Evolutionary conservation across 371 early-diverging fungal species (phyloP).

Genomic region (Mucor racemosus): DNA sequence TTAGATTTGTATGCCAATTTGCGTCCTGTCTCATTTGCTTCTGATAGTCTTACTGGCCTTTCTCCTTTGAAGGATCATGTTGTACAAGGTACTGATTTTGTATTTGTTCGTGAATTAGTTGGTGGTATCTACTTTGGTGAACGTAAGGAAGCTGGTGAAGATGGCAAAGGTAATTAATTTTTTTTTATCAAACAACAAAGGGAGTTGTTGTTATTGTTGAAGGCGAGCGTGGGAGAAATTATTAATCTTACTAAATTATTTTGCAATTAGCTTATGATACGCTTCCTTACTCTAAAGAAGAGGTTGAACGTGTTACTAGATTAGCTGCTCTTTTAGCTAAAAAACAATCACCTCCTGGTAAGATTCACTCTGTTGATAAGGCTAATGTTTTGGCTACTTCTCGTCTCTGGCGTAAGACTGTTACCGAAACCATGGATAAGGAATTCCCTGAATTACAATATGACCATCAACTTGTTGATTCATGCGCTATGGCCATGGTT

Average conservation of each 20-base stretch:
- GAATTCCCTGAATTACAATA: constrained; percentile 88
- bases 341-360: constrained; percentile 77
- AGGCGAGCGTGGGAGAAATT: constrained; percentile 7
- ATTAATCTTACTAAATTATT: not conserved
- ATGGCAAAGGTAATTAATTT: constrained; percentile 62
- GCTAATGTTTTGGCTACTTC: constrained; percentile 98
- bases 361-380: constrained; percentile 95
- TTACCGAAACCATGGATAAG: constrained; percentile 81
- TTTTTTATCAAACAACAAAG: not conserved
- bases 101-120: constrained; percentile 92
- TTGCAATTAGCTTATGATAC: constrained; percentile 78
- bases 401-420: constrained; percentile 93
- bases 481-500: constrained; percentile 96
- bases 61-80: constrained; percentile 92
- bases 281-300: constrained; percentile 86
- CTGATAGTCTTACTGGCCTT: constrained; percentile 76
- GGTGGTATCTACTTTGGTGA: constrained; percentile 98
- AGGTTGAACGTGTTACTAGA: constrained; percentile 92
- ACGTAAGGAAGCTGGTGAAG: constrained; percentile 82
- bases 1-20: constrained; percentile 95
- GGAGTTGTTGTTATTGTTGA: not conserved
- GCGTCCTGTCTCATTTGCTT: constrained; percentile 93
- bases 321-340: constrained; percentile 86
- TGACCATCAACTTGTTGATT: constrained; percentile 92
- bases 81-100: constrained; percentile 88